Evolutionary conservation across 176 grass and related monocot species (phyloP), one percentile per base, ranked within the genome.

Genomic region (Rhipidocladum racemiflorum): DNA sequence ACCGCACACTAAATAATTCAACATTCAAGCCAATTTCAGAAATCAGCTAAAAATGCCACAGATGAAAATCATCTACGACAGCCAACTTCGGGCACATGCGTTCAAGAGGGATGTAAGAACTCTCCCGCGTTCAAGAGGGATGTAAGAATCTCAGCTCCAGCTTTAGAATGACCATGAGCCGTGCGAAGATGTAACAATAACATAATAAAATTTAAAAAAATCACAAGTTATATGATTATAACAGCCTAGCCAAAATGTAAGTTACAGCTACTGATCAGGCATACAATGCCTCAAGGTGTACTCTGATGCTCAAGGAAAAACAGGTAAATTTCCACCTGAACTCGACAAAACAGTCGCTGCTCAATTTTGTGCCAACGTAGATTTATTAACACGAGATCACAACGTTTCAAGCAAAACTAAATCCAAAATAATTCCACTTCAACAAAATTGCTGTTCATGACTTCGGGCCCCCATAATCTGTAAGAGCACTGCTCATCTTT

Each of bases 361-460:
- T 76, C 71, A 72, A 40, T 82, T 74, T 74, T 70, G 59, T 44
- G 14, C 78, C 11, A 38, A 49, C 11, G 49, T 64, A 86, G 69
- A 39, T 77, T 85, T 89, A 89, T 89, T 82, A 81, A 89, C 88
- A 82, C 3, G 79, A 72, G 8, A 72, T 64, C 27, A 77, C 73
- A 59, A 18, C 0, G 73, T 82, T 72, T 30, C 4, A 49, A 59
- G 57, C 39, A 8, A 72, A 66, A 66, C 23, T 59, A 20, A 27
- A 40, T 72, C 24, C 56, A 87, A 76, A 77, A 34, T 57, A 65
- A 77, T 35, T 63, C 83, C 65, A 59, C 72, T 65, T 66, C 53
- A 77, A 85, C 86, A 82, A 59, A 65, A 5, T 61, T 61, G 67
- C 40, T 32, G 72, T 86, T 83, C 50, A 43, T 20, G 15, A 68